phyloP scores from a whole-genome alignment of 2,329 filamentous ascomycete genomes.

The Cadophora luteo-olivacea region DNA sequence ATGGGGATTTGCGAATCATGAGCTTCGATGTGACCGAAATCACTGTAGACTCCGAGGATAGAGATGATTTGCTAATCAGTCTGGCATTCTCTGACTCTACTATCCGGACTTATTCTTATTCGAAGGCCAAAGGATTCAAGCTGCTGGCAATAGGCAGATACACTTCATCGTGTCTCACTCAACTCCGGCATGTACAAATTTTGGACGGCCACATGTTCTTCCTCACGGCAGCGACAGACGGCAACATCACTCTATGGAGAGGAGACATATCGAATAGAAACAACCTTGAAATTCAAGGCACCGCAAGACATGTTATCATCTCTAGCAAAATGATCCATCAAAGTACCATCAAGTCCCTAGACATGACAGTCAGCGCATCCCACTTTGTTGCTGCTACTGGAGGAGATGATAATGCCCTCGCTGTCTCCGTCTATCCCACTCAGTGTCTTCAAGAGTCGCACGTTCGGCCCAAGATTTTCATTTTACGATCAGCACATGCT shows the following conservation, averaged over 20 bases:
- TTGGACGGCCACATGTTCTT: slow-evolving; percentile 50
- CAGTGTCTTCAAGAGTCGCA: not conserved
- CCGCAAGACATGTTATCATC: slow-evolving; percentile 22
- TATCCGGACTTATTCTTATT: slow-evolving; percentile 64
- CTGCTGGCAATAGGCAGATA: slow-evolving; percentile 64
- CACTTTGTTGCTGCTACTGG: slow-evolving; percentile 69
- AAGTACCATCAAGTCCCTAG: slow-evolving; percentile 76
- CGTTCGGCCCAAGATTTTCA: slow-evolving; percentile 16
- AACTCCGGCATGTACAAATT: slow-evolving; percentile 53
- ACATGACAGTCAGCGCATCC: slow-evolving; percentile 48
- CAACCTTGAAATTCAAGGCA: not conserved
- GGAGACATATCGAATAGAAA: not conserved
- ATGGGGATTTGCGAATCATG: slow-evolving; percentile 77
- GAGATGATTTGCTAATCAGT: slow-evolving; percentile 58
- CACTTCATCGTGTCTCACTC: slow-evolving; percentile 78
- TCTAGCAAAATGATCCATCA: slow-evolving; percentile 68
- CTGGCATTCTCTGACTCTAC: slow-evolving; percentile 87
- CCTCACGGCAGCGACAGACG: slow-evolving; percentile 82
- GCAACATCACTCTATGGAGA: slow-evolving; percentile 71
- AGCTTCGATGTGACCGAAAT: slow-evolving; percentile 67
- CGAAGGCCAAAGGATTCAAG: slow-evolving; percentile 50
- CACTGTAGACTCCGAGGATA: slow-evolving; percentile 13
- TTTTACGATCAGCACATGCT: slow-evolving; percentile 68
- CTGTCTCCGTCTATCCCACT: slow-evolving; percentile 54
- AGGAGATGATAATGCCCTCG: slow-evolving; percentile 87